These are phyloP conservation scores for Colletotrichum karsti DNA, from an alignment of 2,329 filamentous ascomycete species.

Conservation along the genomic window DNA sequence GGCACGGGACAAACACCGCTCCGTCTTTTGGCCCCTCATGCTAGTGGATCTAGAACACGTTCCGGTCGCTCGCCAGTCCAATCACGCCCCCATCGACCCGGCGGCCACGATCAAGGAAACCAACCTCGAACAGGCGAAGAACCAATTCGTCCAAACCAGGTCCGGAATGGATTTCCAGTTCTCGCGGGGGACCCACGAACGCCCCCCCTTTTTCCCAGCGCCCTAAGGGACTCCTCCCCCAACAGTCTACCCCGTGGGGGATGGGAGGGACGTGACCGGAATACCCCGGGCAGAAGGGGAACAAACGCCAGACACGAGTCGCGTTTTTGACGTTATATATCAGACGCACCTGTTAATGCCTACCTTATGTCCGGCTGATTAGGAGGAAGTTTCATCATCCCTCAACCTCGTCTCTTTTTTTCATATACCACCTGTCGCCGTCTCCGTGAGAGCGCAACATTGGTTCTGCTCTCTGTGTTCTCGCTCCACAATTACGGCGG, in stretches of 20 bases:
- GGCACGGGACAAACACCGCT: slow-evolving; percentile 13
- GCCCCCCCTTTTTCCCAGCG: neutral
- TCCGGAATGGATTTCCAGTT: neutral
- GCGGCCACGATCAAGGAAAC: neutral
- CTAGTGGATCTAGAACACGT: neutral
- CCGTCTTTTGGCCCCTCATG: neutral
- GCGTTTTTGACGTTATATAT: slow-evolving; percentile 3
- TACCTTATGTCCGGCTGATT: neutral
- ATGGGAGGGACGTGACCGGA: neutral
- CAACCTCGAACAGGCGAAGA: neutral
- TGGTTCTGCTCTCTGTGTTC: neutral
- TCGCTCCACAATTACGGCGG: neutral
- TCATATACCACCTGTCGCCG: neutral
- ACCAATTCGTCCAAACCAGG: neutral
- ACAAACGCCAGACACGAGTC: slow-evolving; percentile 5
- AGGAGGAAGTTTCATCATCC: neutral
- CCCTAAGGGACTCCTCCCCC: neutral
- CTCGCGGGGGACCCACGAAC: neutral
- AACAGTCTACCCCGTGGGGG: slow-evolving; percentile 16
- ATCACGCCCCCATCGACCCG: neutral
- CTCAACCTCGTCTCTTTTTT: neutral
- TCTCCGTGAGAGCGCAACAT: neutral
- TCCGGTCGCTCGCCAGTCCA: slow-evolving; percentile 1
- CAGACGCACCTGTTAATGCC: neutral
- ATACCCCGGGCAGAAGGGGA: neutral